Conservation (phyloP, 2,329 filamentous ascomycete genomes). For the Aureobasidium sp. region DNA sequence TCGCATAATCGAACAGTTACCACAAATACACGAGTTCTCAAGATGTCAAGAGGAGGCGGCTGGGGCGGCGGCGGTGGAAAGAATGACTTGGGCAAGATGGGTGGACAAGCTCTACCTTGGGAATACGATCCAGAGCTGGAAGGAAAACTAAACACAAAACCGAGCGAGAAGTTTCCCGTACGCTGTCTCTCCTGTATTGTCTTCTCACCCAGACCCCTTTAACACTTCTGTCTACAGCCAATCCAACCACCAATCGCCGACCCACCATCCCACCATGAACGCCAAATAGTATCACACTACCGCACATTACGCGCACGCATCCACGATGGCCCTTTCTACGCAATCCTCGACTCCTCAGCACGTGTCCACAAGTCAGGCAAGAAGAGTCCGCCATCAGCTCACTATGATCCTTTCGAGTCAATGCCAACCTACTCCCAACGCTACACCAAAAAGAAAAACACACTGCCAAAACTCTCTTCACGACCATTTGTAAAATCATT, state of each 20-base stretch:
- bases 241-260: constrained; percentile 31
- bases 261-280: constrained; percentile 39
- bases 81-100: constrained; percentile 33
- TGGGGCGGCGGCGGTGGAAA: constrained; percentile 29
- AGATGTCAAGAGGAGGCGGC: constrained; percentile 27
- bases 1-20: not conserved
- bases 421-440: constrained; percentile 52
- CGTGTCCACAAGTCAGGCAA: constrained; percentile 31
- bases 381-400: constrained; percentile 26
- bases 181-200: constrained; percentile 21
- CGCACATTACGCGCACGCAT: constrained; percentile 47
- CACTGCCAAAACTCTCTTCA: constrained; percentile 47
- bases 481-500: constrained; percentile 50
- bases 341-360: constrained; percentile 44
- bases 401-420: constrained; percentile 55
- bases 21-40: not conserved
- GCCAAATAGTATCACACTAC: constrained; percentile 42
- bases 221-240: not conserved
- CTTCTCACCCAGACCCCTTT: not conserved
- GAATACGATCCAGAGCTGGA: constrained; percentile 34
- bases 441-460: constrained; percentile 50
- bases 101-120: constrained; percentile 37
- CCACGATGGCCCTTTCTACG: constrained; percentile 55
- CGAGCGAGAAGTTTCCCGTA: constrained; percentile 35
- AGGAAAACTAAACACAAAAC: constrained; percentile 27